Percentiles rank a stretch among this genome's conserved stretches.
These are phyloP conservation scores for Papilionanthe hybrid DNA, from an alignment of 116 monocot species.

Conservation along the genomic window DNA sequence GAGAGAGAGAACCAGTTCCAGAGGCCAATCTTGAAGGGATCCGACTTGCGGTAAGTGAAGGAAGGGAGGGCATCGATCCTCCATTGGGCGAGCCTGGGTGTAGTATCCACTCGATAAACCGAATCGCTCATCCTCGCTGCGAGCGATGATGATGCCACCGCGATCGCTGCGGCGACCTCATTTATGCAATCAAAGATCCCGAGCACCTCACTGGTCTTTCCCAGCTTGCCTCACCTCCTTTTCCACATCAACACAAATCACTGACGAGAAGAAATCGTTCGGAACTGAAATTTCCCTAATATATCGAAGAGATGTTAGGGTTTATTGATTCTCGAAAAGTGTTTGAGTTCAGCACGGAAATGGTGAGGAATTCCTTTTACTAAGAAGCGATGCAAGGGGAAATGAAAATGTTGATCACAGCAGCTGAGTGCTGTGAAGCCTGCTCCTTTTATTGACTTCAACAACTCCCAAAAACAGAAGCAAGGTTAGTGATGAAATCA, in stretches of 20 bases:
- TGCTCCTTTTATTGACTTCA: conserved; percentile 27
- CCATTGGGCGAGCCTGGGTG: conserved; percentile 87
- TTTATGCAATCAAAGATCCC: conserved; percentile 73
- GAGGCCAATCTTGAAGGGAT: conserved; percentile 78
- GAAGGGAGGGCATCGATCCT: conserved; percentile 57
- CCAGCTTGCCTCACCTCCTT: conserved; percentile 36
- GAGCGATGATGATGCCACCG: conserved; percentile 43
- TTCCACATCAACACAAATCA: conserved; percentile 22
- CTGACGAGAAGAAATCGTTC: neutral
- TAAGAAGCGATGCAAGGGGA: neutral
- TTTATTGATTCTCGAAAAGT: neutral
- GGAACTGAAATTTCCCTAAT: neutral
- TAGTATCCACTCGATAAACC: conserved; percentile 59
- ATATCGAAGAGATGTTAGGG: neutral
- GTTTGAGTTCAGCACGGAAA: conserved; percentile 17
- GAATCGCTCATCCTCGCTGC: conserved; percentile 61
- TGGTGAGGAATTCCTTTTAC: conserved; percentile 37
- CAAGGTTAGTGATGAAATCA: neutral
- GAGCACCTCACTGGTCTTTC: conserved; percentile 50
- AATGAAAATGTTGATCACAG: neutral
- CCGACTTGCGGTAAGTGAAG: conserved; percentile 69
- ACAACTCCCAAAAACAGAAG: conserved; percentile 11
- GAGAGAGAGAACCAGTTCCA: conserved; percentile 64
- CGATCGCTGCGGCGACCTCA: conserved; percentile 68
- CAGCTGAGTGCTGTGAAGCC: neutral